Evolutionary conservation across 495 filamentous ascomycete species (phyloP), one percentile per base, ranked within the genome.

Genomic region (Usnea hakonensis): DNA sequence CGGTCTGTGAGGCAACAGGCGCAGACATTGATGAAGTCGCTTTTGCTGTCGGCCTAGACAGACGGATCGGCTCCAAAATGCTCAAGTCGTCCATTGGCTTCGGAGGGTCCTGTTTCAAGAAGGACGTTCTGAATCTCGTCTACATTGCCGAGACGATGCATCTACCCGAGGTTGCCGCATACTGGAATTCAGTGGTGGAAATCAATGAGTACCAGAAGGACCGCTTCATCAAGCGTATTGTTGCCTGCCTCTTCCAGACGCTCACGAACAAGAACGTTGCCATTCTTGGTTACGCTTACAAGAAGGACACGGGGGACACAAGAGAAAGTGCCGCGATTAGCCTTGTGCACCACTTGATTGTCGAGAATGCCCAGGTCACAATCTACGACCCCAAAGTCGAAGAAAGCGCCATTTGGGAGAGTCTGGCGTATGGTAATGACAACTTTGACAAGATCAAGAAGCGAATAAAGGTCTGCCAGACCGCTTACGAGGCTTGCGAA

Each of bases 151-250:
- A 89, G 59, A 83, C 83, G 4, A 72, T 91, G 33, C 81, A 85
- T 41, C 75, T 94, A 21, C 78, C 81, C 4, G 87, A 91, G 61
- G 88, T 92, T 7, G 87, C 85, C 5, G 80, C 85, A 43, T 93
- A 94, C 67, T 94, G 90, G 90, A 72, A 76, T 59, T 77, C 83
- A 30, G 83, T 94, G 13, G 78, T 90, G 53, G 80, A 78, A 48
- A 86, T 93, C 76, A 94, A 94, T 74, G 87, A 90, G 67, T 84
- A 83, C 71, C 88, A 91, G 69, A 83, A 87, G 13, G 76, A 82
- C 35, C 82, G 89, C 0, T 91, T 90, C 68, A 76, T 82, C 1
- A 75, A 78, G 54, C 78, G 83, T 19, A 80, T 92, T 10, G 81
- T 91, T 58, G 73, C 74, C 30, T 82, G 84, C 54, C 78, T 93